Evolutionary conservation across 2,329 filamentous ascomycete species (phyloP), one percentile per base, ranked within the genome.

Genomic region (Ophiocordyceps australis): DNA sequence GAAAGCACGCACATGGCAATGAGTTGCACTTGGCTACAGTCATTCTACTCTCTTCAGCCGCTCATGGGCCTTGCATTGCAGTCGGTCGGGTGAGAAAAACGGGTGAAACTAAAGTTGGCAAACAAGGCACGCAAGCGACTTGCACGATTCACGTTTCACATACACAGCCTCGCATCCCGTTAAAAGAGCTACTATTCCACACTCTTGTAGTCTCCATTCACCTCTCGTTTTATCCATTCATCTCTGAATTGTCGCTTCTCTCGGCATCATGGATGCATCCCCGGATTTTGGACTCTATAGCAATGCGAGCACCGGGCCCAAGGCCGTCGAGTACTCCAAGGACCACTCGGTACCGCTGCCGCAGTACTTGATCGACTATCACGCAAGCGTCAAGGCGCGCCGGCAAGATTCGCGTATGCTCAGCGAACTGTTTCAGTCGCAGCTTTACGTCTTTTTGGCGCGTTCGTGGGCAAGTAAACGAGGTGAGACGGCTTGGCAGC

Each of bases 281-380:
- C 14, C 18, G 16, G n/a, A n/a, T n/a, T n/a, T n/a, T n/a, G n/a
- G n/a, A n/a, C 47, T 62, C 19, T 62, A 58, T 36, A 44, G 50
- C 17, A 59, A 52, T 27, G 43, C 49, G 15, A 36, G 49, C 28
- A 47, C 59, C 26, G 49, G 49, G 26, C 35, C 40, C 25, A 47
- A 43, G 12, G 58, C 62, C 31, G 46, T 49, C 10, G 41, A 47
- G 9, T 62, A 64, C 37, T 46, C 58, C 12, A 43, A 47, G 19
- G 31, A 39, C 17, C 50, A 57, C 38, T 61, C 57, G 11, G 47
- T 49, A 13, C 32, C 42, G 9, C 39, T 63, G 20, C 57, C 59
- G 4, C 41, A 46, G 29, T 38, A 52, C 30, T 50, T 62, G 28
- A 41, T 42, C 21, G 45, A 50, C 17, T 58, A 57, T 31, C 56